Percentiles rank a stretch among this genome's conserved stretches.
These are phyloP conservation scores for Kluyveromyces aestuarii DNA, from an alignment of 805 yeast species.

Conservation along the genomic window DNA sequence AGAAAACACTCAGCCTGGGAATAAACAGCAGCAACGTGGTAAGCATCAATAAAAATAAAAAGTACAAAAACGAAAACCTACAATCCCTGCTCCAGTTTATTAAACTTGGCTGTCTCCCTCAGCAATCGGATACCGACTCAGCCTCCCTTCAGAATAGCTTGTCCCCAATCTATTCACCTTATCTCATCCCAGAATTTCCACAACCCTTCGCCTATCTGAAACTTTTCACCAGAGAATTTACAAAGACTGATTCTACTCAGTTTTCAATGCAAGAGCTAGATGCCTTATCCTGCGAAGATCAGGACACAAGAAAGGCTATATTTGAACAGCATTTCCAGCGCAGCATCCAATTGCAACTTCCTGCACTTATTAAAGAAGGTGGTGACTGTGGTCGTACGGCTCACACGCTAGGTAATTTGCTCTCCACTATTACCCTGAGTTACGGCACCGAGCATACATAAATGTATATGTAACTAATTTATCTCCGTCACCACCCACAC, in stretches of 20 bases:
- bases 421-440: constrained; percentile 6
- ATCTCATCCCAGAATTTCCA: constrained; percentile 46
- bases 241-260: not conserved
- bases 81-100: constrained; percentile 36
- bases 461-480: not conserved
- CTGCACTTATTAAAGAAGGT: constrained; percentile 51
- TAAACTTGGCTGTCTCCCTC: constrained; percentile 29
- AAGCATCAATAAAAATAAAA: constrained; percentile 8
- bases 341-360: constrained; percentile 43
- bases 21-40: constrained; percentile 8
- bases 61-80: constrained; percentile 25
- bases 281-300: constrained; percentile 50
- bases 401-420: constrained; percentile 17
- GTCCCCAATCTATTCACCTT: constrained; percentile 14
- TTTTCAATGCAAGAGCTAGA: constrained; percentile 29
- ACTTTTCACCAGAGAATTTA: constrained; percentile 39
- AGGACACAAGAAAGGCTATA: constrained; percentile 40
- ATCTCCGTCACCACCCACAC: not conserved
- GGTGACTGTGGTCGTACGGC: constrained; percentile 58
- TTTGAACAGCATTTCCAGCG: constrained; percentile 43
- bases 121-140: not conserved
- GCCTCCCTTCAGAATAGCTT: not conserved
- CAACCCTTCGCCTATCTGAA: constrained; percentile 59
- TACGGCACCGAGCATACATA: not conserved
- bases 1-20: constrained; percentile 19